Conservation (phyloP, 2,329 filamentous ascomycete genomes). For the Aspergillus versicolor region DNA sequence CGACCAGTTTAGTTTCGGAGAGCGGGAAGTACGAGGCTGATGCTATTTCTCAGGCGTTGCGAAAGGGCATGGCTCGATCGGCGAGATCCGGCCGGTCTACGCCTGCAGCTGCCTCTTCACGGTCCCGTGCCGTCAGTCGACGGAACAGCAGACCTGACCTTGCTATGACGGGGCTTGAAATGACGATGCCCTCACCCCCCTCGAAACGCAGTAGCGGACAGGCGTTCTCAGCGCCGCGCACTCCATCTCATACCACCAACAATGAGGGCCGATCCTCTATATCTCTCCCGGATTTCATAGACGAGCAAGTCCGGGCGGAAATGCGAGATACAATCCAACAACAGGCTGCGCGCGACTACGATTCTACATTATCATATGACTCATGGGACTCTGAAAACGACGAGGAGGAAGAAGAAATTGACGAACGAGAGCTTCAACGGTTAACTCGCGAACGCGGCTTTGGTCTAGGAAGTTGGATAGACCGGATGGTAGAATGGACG, state of each 20-base stretch:
- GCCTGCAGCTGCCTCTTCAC: slow-evolving; percentile 33
- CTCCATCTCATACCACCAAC: background rate
- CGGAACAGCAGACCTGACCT: slow-evolving; percentile 27
- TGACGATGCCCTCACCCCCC: slow-evolving; percentile 1
- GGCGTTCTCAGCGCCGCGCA: background rate
- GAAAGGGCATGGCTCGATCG: slow-evolving; percentile 26
- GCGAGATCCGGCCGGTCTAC: slow-evolving; percentile 39
- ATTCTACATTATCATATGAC: slow-evolving; percentile 13
- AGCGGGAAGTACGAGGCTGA: slow-evolving; percentile 33
- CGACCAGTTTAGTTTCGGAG: slow-evolving; percentile 52
- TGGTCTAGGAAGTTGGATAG: slow-evolving; percentile 57
- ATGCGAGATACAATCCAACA: slow-evolving; percentile 33
- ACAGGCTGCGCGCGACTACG: slow-evolving; percentile 18
- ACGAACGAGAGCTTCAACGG: slow-evolving; percentile 55
- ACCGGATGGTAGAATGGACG: slow-evolving; percentile 58
- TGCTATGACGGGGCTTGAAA: slow-evolving; percentile 18
- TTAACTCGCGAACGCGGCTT: slow-evolving; percentile 54
- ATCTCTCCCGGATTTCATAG: slow-evolving; percentile 51
- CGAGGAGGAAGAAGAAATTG: slow-evolving; percentile 31
- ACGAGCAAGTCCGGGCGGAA: slow-evolving; percentile 42
- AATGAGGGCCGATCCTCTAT: slow-evolving; percentile 12
- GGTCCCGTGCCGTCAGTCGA: slow-evolving; percentile 33
- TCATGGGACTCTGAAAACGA: slow-evolving; percentile 21
- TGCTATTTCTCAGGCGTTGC: slow-evolving; percentile 16
- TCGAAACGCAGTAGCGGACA: background rate